Evolutionary conservation across 208 protist genomes (phyloP).

Genomic region (Porcisia deanei): DNA sequence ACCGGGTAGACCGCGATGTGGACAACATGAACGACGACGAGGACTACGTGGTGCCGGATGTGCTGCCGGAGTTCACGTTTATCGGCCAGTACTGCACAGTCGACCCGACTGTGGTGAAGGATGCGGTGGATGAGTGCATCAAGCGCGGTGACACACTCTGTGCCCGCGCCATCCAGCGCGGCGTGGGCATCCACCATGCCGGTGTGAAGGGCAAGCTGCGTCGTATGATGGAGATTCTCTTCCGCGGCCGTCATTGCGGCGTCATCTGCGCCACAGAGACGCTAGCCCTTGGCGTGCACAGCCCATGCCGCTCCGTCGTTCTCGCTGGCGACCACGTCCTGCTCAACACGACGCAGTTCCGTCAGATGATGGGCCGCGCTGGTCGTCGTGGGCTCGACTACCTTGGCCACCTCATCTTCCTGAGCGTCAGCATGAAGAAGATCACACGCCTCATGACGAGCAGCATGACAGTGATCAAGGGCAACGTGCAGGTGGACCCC

Average conservation of each 20-base stretch:
- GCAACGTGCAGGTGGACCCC: constrained; percentile 88
- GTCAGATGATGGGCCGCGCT: constrained; percentile 96
- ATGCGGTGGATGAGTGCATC: constrained; percentile 65
- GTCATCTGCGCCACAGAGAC: constrained; percentile 94
- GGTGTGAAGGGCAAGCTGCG: constrained; percentile 90
- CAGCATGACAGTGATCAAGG: constrained; percentile 91
- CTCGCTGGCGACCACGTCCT: constrained; percentile 92
- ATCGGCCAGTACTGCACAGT: constrained; percentile 62
- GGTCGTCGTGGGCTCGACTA: constrained; percentile 95
- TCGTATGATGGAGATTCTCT: constrained; percentile 92
- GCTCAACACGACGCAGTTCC: constrained; percentile 93
- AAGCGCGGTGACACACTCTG: constrained; percentile 73
- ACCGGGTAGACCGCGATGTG: constrained; percentile 49
- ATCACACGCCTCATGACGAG: constrained; percentile 92
- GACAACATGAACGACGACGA: constrained; percentile 56
- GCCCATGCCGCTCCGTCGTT: constrained; percentile 95
- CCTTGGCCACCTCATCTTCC: constrained; percentile 94
- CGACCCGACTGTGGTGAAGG: constrained; percentile 40
- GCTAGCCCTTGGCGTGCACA: constrained; percentile 96
- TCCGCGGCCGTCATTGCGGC: constrained; percentile 87
- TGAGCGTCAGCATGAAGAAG: constrained; percentile 89
- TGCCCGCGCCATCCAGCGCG: constrained; percentile 72
- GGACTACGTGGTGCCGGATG: constrained; percentile 72
- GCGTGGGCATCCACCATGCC: constrained; percentile 94
- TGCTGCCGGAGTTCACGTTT: constrained; percentile 90